Evolutionary conservation across 257 asterid species (phyloP), one percentile per base, ranked within the genome.

Genomic region (Solanum phureja): DNA sequence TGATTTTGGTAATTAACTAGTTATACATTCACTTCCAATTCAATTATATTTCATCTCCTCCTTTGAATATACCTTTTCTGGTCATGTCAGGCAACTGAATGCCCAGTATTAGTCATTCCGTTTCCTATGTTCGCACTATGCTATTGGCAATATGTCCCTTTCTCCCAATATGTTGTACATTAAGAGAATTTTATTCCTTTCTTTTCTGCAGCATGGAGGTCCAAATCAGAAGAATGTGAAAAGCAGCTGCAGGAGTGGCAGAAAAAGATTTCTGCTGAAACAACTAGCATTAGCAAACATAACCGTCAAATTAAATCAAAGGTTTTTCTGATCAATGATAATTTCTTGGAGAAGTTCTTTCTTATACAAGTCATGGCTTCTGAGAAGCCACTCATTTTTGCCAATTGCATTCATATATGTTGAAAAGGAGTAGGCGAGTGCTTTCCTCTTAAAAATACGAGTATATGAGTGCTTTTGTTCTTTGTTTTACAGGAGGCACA

Each of bases 301-400:
- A 94, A 92, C 86, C 99, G 98, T 87, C 98, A 93, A 89, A 97
- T 93, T 83, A 97, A 95, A 91, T 92, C 98, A 33, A 96, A 97
- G 99, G 99, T 97, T 86, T 40, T 94, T 85, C 92, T 84, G 74
- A 46, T 87, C 27, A 52, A 9, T 21, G 90, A 58, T 86, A 35
- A 85, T 85, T 85, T 73, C 72, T 52, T 86, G 56, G 31, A 49
- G 40, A 21, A 72, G 82, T 52, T 86, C 83, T 44, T 86, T 60
- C 73, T 49, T 35, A 86, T 52, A 73, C 72, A 23, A 72, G 82
- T 29, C 14, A 11, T 38, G 46, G 64, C 35, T 73, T 42, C n/a
- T 29, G 84, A 86, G 68, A 33, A 9, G 24, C 82, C 74, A 73
- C 27, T 52, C 84, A 8, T 66, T 4, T 37, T 37, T 24, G 10